Base-by-base conservation (phyloP, 768 basidiomycete genomes). In the Polyporus arcularius region DNA sequence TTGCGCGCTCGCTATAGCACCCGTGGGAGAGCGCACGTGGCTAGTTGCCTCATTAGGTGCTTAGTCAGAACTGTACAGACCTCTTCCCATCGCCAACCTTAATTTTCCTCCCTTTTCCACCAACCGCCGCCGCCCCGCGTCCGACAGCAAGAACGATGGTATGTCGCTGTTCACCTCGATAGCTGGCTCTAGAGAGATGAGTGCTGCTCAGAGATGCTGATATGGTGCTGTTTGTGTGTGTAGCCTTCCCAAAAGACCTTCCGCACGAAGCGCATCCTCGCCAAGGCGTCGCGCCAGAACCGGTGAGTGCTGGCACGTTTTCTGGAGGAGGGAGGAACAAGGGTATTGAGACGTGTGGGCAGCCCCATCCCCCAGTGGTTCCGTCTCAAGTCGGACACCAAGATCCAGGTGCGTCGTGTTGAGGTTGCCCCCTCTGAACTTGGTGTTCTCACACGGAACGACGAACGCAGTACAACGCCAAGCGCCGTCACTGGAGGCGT, bases 341-440 rank as follows among this genome's bases (percentile, higher is more conserved):
- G 10, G 32, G 18, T 40, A 31, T 54, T 51, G 55, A 58, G 54
- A 43, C 9, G 16, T n/a, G 43, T 48, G 42, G 51, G 42, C 56
- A 94, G 92, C 74, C 97, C 96, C 64, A 98, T 99, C 63, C 97
- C 96, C 66, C 96, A 98, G 73, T 99, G 96, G 96, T 98, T 97
- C 87, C 94, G 95, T 67, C 82, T 96, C 64, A 98, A 97, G 85
- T 86, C 91, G 70, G 96, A 94, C 75, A 90, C 90, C 65, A 96
- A 97, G 83, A 96, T 93, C 68, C 91, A 94, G 79, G 92, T 92
- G 70, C 69, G 71, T 61, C 30, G 3, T 7, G 46, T 40, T 16
- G 10, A 16, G 1, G 18, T 41, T 26, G 21, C 21, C 21, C 16
- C 52, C 32, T 18, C 43, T 47, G 30, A 6, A 57, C n/a, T 31